These are phyloP conservation scores for Quercus tomentella DNA, from an alignment of 331 rosid species.

Conservation along the genomic window DNA sequence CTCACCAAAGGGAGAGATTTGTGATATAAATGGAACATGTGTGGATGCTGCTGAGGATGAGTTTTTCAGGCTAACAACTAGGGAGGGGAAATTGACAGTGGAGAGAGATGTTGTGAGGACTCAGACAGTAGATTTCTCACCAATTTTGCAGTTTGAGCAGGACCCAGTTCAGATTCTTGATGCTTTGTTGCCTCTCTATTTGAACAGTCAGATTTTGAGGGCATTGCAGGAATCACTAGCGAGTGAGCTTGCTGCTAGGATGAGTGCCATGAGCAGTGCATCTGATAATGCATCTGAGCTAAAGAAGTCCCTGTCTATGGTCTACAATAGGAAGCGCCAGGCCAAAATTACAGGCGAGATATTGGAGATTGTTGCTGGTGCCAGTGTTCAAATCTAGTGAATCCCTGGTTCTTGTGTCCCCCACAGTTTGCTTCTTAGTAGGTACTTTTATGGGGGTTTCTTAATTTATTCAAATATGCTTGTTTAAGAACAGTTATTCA, in stretches of 20 bases:
- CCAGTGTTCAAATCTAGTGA: slow-evolving; percentile 41
- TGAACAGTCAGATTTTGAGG: slow-evolving; percentile 86
- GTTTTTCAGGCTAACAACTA: slow-evolving; percentile 76
- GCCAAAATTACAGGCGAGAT: slow-evolving; percentile 92
- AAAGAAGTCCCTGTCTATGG: slow-evolving; percentile 52
- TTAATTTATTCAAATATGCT: slow-evolving; percentile 20
- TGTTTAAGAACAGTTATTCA: slow-evolving; percentile 15
- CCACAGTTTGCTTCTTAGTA: slow-evolving; percentile 23
- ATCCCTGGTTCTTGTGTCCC: background rate
- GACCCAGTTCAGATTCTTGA: slow-evolving; percentile 94
- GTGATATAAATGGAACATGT: slow-evolving; percentile 73
- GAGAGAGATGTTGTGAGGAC: slow-evolving; percentile 66
- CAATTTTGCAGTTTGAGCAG: slow-evolving; percentile 80
- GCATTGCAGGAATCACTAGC: slow-evolving; percentile 89
- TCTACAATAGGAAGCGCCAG: slow-evolving; percentile 76
- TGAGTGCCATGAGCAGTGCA: slow-evolving; percentile 90
- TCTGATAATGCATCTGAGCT: slow-evolving; percentile 63
- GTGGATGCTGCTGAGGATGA: slow-evolving; percentile 92
- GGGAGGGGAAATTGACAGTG: slow-evolving; percentile 74
- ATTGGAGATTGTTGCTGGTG: slow-evolving; percentile 92
- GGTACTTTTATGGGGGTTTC: slow-evolving; percentile 26
- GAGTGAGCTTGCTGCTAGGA: slow-evolving; percentile 85
- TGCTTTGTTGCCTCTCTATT: slow-evolving; percentile 75
- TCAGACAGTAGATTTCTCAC: slow-evolving; percentile 46
- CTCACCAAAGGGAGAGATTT: slow-evolving; percentile 84